Conservation (phyloP, 2,329 filamentous ascomycete genomes). For the Lecanosticta acicola region DNA sequence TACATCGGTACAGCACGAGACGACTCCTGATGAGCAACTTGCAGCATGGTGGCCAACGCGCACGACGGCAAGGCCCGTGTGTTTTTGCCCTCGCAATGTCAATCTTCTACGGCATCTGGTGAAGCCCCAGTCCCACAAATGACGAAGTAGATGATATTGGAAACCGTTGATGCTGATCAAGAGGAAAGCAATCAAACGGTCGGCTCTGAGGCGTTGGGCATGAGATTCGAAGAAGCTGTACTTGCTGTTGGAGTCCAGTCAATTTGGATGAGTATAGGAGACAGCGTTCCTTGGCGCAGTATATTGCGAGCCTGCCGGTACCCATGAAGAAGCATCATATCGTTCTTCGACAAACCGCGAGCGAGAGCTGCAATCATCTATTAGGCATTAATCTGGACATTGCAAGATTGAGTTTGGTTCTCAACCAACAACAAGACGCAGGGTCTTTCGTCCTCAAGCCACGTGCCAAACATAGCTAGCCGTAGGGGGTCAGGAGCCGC, state of each 20-base stretch:
- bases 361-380: too few relatives aligned
- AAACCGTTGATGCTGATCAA: constrained; percentile 3
- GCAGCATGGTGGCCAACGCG: background rate
- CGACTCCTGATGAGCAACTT: background rate
- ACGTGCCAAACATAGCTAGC: background rate
- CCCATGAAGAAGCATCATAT: background rate
- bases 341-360: background rate
- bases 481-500: background rate
- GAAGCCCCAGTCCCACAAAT: background rate
- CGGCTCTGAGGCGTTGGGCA: background rate
- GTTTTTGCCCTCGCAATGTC: background rate
- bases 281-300: too few relatives aligned
- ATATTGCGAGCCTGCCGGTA: too few relatives aligned
- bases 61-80: background rate
- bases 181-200: background rate
- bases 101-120: background rate
- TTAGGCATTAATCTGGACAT: background rate
- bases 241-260: background rate
- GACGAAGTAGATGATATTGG: background rate
- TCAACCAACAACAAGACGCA: background rate
- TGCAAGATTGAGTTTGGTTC: background rate
- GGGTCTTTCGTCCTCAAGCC: background rate
- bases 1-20: background rate
- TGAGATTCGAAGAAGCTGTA: background rate
- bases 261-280: background rate